Evolutionary conservation across 2,329 filamentous ascomycete species (phyloP).

Genomic region (Hymenoscyphus albidus): DNA sequence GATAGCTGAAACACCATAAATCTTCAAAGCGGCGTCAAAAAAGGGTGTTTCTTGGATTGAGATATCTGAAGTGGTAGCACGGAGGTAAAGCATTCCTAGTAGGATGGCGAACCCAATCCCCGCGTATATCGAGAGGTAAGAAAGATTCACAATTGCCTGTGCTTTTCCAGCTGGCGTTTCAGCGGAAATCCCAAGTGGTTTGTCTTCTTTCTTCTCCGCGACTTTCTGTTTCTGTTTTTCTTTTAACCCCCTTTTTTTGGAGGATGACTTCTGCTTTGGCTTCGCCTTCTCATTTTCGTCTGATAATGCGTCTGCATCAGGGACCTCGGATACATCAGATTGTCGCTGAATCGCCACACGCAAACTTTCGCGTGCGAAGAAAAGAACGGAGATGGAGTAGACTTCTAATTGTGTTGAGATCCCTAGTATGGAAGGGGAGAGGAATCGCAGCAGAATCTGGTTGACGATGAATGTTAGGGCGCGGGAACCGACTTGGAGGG

Average conservation of each 20-base stretch:
- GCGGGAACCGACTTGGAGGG: slow-evolving; percentile 83
- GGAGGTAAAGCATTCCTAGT: slow-evolving; percentile 66
- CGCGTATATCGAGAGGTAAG: slow-evolving; percentile 71
- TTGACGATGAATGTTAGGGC: slow-evolving; percentile 88
- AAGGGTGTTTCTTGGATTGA: slow-evolving; percentile 56
- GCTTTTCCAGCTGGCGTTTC: slow-evolving; percentile 40
- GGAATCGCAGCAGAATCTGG: slow-evolving; percentile 80
- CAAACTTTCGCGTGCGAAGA: slow-evolving; percentile 88
- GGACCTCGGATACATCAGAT: slow-evolving; percentile 34
- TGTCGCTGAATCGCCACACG: slow-evolving; percentile 89
- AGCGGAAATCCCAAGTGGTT: slow-evolving; percentile 20
- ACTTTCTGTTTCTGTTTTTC: slow-evolving; percentile 22
- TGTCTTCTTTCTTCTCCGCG: slow-evolving; percentile 22
- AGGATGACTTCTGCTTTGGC: no score
- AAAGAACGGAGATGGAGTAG: slow-evolving; percentile 88
- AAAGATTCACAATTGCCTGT: slow-evolving; percentile 83
- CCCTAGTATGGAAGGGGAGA: slow-evolving; percentile 81
- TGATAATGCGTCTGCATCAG: background rate
- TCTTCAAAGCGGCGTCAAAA: slow-evolving; percentile 50
- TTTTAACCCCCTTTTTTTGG: no score
- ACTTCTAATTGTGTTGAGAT: slow-evolving; percentile 87
- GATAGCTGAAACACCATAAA: slow-evolving; percentile 55
- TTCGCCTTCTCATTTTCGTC: background rate
- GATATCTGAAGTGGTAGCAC: slow-evolving; percentile 46
- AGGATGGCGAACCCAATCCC: slow-evolving; percentile 61